Base-by-base conservation (phyloP, 345 rosid species). In the Arabidopsis arenosa region DNA sequence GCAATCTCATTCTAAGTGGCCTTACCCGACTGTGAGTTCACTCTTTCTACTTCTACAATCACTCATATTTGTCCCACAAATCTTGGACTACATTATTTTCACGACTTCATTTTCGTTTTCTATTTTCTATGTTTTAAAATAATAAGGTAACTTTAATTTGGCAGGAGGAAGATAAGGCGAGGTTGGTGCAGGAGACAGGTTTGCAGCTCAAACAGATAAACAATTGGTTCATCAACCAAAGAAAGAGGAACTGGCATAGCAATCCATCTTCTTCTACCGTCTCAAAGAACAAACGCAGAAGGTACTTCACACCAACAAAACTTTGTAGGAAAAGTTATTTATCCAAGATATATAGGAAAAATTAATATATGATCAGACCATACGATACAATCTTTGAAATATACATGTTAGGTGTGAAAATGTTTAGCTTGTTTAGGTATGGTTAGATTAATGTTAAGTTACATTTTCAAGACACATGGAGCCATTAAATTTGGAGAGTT, bases 221-320 rank as follows among this genome's bases (percentile, higher is more conserved):
- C 71, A 95, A 95, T 69, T 95, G 99, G 99, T 95, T 95, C 78
- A 95, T 95, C 77, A 95, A 95, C 75, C 99, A 95, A 70, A 87
- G 99, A 77, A 95, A 95, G 84, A 82, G 99, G 80, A 95, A 95
- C 74, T 95, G 99, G 99, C 96, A 95, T 79, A 93, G 86, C 67
- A 93, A 89, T 75, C 89, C 98, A 68, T 95, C 80, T 77, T 75
- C 90, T 70, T 90, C 99, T 2, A 85, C 92, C 0, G 86, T 77
- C 79, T 72, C 81, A 77, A 95, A 95, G 83, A 90, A 81, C 88
- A 95, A 92, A 77, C 90, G 97, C 66, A 93, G 86, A 83, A 93
- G 93, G 98, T 93, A 92, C 4, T 28, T 35, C 5, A 3, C 55
- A 62, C 11, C 8, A 40, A 60, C 47, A 40, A 51, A 68, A 68